Percentiles rank a stretch among this genome's conserved stretches.
Evolutionary conservation across 2,329 filamentous ascomycete species (phyloP).

Genomic region (Claviceps sp.): DNA sequence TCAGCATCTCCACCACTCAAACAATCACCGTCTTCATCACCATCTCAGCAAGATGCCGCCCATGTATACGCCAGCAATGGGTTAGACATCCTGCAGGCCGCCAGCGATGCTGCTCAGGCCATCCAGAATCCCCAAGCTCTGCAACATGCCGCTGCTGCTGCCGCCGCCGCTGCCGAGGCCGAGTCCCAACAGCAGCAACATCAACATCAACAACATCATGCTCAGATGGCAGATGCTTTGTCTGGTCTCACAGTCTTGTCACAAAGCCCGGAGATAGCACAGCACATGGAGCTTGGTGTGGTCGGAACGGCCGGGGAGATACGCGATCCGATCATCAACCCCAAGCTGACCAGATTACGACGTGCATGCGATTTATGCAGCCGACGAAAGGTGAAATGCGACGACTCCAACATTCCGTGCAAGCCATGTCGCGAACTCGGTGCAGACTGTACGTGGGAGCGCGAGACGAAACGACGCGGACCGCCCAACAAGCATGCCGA

Average conservation of each 20-base stretch:
- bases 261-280: slow-evolving; percentile 1
- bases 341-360: slow-evolving; percentile 41
- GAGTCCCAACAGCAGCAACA: slow-evolving; percentile 7
- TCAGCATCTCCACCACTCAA: slow-evolving; percentile 12
- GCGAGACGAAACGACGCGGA: slow-evolving; percentile 44
- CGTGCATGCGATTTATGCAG: slow-evolving; percentile 50
- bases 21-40: slow-evolving; percentile 12
- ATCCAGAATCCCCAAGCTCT: slow-evolving; percentile 24
- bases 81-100: slow-evolving; percentile 31
- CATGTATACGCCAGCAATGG: slow-evolving; percentile 33
- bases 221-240: background rate
- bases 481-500: slow-evolving; percentile 47
- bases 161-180: slow-evolving; percentile 22
- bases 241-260: background rate
- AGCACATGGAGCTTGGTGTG: slow-evolving; percentile 3
- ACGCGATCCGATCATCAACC: slow-evolving; percentile 29
- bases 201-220: slow-evolving; percentile 1
- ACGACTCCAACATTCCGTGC: slow-evolving; percentile 42
- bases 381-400: slow-evolving; percentile 48
- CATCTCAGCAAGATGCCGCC: slow-evolving; percentile 15
- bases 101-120: slow-evolving; percentile 29
- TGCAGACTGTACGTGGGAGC: slow-evolving; percentile 44
- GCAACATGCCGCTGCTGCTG: slow-evolving; percentile 25
- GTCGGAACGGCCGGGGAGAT: slow-evolving; percentile 11
- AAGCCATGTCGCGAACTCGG: slow-evolving; percentile 42